Base-by-base conservation (phyloP, 805 yeast genomes). In the Tetrapisispora nanseiensis region DNA sequence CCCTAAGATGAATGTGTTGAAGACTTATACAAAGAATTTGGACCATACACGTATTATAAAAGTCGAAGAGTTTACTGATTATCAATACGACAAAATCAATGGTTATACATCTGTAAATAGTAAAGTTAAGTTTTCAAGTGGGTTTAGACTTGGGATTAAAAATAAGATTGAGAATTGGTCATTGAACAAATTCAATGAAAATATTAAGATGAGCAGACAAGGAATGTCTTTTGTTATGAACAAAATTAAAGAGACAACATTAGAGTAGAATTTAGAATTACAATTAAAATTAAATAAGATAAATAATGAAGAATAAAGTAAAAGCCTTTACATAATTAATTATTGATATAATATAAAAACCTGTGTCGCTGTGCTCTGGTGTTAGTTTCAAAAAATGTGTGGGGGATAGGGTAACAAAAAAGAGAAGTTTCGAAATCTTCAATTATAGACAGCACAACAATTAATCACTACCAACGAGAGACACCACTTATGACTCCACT, bases 111-210 rank as follows among this genome's bases (percentile, higher is more conserved):
- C 54, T 6, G 84, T 82, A 6, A 59, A 68, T 12, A 75, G 78
- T 42, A 65, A 70, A 32, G 95, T 86, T 16, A 75, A 74, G 50
- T 84, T 89, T 48, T 72, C 81, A 16, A 76, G 86, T 30, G 84
- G 84, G 33, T 78, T 86, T 52, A 73, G 68, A 22, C n/a, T 46
- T 19, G 57, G 61, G 6, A 50, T 89, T 51, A 81, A 76, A 54
- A 76, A 78, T 54, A 70, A 80, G 48, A 84, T 89, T 40, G 97
- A 89, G 61, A 69, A 70, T 27, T 86, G 95, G 95, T 78, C 94
- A 23, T 78, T 75, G 52, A 70, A 69, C 18, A 74, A 73, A 58
- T 86, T 89, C 58, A 69, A 75, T 36, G 80, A 79, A 42, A 83
- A 86, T 56, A 66, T 84, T 46, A 66, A 62, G 41, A 76, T 75